A percentile compares a stretch with the other conserved stretches of the same genome.
Evolutionary conservation across 352 stramenopile species (phyloP).

Genomic region (Pythium pyrilobum): DNA sequence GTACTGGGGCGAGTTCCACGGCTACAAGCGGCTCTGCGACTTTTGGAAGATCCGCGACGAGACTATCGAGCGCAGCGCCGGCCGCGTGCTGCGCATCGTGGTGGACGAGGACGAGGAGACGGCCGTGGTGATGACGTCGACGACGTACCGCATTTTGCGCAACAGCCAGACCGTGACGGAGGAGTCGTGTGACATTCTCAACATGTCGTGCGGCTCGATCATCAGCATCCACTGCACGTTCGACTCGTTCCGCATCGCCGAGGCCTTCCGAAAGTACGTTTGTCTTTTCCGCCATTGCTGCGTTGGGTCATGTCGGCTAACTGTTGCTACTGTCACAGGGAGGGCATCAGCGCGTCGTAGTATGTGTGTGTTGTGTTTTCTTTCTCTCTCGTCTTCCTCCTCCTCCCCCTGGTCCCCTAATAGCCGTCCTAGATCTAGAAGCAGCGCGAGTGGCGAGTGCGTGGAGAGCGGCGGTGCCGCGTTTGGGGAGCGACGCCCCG

Average conservation of each 20-base stretch:
- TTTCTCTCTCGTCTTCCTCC: not conserved
- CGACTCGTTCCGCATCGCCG: slow-evolving; percentile 78
- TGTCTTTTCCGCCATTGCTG: not conserved
- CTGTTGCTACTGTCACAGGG: slow-evolving; percentile 31
- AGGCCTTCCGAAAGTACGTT: slow-evolving; percentile 82
- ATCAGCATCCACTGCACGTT: slow-evolving; percentile 87
- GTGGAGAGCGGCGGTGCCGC: no score
- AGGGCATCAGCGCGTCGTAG: slow-evolving; percentile 76
- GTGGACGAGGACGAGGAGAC: slow-evolving; percentile 84
- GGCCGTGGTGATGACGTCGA: slow-evolving; percentile 86
- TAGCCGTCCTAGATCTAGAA: slow-evolving; percentile 22
- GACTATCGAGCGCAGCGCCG: slow-evolving; percentile 76
- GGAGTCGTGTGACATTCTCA: slow-evolving; percentile 84
- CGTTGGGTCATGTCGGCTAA: slow-evolving; percentile 4
- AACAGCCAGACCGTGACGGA: slow-evolving; percentile 85
- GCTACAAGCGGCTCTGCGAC: slow-evolving; percentile 82
- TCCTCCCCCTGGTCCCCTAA: not conserved
- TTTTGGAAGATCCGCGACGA: slow-evolving; percentile 88
- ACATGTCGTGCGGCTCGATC: slow-evolving; percentile 63
- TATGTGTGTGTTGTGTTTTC: slow-evolving; percentile 5
- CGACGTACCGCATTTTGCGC: slow-evolving; percentile 80
- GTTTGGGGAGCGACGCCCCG: not conserved
- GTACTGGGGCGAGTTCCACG: slow-evolving; percentile 87
- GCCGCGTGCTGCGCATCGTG: slow-evolving; percentile 75
- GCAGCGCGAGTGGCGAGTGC: not conserved